These are phyloP conservation scores for Colletotrichum euphorbiae DNA, from an alignment of 2,329 filamentous ascomycete species.

Conservation along the genomic window DNA sequence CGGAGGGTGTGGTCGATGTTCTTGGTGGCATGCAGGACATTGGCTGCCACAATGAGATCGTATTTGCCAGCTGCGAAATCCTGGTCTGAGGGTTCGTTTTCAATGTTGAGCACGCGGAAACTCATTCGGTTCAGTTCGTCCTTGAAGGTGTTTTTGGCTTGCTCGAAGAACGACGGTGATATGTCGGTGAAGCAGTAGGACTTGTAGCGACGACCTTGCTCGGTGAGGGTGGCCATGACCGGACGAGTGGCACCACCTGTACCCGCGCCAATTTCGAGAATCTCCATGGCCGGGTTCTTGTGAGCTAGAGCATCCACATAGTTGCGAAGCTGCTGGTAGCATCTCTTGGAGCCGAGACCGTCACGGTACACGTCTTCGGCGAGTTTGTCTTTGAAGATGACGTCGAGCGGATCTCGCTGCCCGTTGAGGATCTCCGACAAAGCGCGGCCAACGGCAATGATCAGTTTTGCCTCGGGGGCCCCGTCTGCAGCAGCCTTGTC, in stretches of 20 bases:
- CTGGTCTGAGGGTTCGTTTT: slow-evolving; percentile 46
- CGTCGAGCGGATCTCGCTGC: slow-evolving; percentile 45
- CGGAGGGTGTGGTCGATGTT: slow-evolving; percentile 44
- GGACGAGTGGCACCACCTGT: slow-evolving; percentile 48
- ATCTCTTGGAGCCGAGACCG: slow-evolving; percentile 41
- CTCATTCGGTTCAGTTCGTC: slow-evolving; percentile 43
- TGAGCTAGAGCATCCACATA: slow-evolving; percentile 45
- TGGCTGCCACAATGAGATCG: slow-evolving; percentile 48
- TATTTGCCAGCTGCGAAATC: slow-evolving; percentile 45
- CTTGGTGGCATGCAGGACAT: slow-evolving; percentile 48
- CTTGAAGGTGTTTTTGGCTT: slow-evolving; percentile 45
- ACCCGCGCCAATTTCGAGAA: slow-evolving; percentile 53
- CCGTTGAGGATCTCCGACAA: slow-evolving; percentile 44
- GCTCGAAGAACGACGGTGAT: slow-evolving; percentile 52
- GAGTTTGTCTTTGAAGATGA: slow-evolving; percentile 45
- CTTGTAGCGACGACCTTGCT: slow-evolving; percentile 25
- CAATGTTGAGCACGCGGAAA: slow-evolving; percentile 51
- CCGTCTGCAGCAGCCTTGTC: slow-evolving; percentile 23
- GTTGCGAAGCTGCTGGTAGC: slow-evolving; percentile 39
- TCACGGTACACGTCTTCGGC: slow-evolving; percentile 43
- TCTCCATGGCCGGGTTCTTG: slow-evolving; percentile 48
- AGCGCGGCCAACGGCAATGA: slow-evolving; percentile 42
- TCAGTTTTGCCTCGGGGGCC: slow-evolving; percentile 41
- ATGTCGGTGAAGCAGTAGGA: slow-evolving; percentile 55
- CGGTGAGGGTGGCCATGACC: slow-evolving; percentile 42